Percentiles rank a stretch among this genome's conserved stretches.
Evolutionary conservation across 345 rosid genomes (phyloP).

Genomic region (Dovyalis caffra): DNA sequence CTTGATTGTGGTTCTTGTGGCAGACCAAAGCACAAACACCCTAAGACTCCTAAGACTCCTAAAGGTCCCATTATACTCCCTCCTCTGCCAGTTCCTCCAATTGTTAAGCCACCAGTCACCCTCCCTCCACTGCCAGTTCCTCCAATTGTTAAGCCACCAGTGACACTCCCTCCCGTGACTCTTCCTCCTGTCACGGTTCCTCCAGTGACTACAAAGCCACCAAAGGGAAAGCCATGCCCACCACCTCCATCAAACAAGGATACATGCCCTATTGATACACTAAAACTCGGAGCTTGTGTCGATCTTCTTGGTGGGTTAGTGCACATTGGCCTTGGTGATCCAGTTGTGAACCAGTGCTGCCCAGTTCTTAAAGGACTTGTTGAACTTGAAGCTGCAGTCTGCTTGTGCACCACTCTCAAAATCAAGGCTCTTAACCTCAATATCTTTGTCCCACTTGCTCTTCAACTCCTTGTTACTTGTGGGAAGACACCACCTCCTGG

Average conservation of each 20-base stretch:
- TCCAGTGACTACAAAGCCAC: conserved; percentile 11
- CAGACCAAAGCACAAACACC: conserved; percentile 38
- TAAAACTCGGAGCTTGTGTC: conserved; percentile 89
- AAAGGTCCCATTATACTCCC: conserved; percentile 11
- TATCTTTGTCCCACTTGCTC: conserved; percentile 80
- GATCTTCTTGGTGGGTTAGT: conserved; percentile 86
- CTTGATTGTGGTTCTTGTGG: conserved; percentile 62
- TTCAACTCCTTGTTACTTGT: conserved; percentile 87
- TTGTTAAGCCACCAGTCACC: conserved; percentile 19
- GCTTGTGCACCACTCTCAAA: conserved; percentile 91
- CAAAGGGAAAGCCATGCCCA: conserved; percentile 37
- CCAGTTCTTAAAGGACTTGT: conserved; percentile 72
- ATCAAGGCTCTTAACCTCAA: conserved; percentile 81
- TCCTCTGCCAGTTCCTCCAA: conserved; percentile 36
- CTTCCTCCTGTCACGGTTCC: conserved; percentile 9
- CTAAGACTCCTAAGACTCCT: neutral
- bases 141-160: conserved; percentile 14
- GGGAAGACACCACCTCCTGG: conserved; percentile 98
- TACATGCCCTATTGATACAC: conserved; percentile 78
- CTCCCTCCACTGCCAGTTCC: conserved; percentile 33
- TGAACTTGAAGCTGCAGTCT: conserved; percentile 84
- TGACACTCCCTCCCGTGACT: conserved; percentile 9
- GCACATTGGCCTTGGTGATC: conserved; percentile 75
- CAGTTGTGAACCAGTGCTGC: conserved; percentile 78
- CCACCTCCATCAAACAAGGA: conserved; percentile 32